Percentiles rank a stretch among this genome's conserved stretches.
Evolutionary conservation across 805 yeast species (phyloP).

Genomic region (Torulaspora franciscae): DNA sequence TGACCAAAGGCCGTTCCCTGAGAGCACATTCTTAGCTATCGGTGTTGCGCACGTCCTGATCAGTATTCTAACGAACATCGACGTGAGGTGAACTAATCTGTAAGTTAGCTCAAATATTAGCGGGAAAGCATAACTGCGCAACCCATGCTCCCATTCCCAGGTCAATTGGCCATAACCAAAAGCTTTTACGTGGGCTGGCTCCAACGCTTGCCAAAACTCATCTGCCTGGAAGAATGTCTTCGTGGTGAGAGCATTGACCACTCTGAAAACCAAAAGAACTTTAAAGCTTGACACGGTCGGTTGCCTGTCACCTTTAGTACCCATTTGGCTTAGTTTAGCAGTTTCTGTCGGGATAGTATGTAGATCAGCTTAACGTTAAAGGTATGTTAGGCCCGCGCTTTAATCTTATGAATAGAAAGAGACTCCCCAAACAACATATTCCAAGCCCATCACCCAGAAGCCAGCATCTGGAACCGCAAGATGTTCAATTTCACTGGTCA

Average conservation of each 20-base stretch:
- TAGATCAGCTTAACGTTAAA: not conserved
- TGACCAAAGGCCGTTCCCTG: conserved; percentile 4
- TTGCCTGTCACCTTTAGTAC: not conserved
- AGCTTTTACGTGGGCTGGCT: conserved; percentile 76
- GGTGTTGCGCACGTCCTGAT: conserved; percentile 2
- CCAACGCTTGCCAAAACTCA: conserved; percentile 88
- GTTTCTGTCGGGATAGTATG: not conserved
- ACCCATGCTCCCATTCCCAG: conserved; percentile 86
- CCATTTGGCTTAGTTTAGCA: conserved; percentile 1
- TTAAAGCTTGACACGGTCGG: conserved; percentile 17
- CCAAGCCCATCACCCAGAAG: not conserved
- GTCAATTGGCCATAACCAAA: conserved; percentile 80
- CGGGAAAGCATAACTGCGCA: conserved; percentile 81
- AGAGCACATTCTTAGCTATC: not conserved
- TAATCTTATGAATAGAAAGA: not conserved
- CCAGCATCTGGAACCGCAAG: not conserved
- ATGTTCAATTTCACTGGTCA: conserved; percentile 64
- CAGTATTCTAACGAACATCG: not conserved
- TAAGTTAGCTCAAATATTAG: conserved; percentile 47
- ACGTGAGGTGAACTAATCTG: conserved; percentile 11
- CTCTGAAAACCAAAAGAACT: conserved; percentile 42
- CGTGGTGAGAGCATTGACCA: conserved; percentile 58
- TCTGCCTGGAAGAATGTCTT: conserved; percentile 91
- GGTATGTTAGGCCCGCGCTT: not conserved
- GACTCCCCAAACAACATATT: not conserved